Evolutionary conservation across 768 basidiomycete species (phyloP).

Genomic region (Lactarius tabidus): DNA sequence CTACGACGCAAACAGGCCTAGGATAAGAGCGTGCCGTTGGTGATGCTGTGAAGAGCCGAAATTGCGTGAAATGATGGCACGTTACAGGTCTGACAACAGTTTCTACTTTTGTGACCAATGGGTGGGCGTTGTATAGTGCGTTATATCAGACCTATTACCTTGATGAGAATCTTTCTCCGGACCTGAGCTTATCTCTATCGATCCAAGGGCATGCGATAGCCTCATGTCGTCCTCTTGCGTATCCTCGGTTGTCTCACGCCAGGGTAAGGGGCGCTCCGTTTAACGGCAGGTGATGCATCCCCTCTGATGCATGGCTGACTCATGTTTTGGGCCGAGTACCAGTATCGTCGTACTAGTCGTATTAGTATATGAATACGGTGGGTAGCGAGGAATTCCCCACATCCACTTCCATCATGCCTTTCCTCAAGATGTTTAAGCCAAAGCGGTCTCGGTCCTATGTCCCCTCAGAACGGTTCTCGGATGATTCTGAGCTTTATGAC

Average conservation of each 20-base stretch:
- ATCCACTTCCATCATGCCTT: constrained; percentile 22
- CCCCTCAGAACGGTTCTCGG: constrained; percentile 1
- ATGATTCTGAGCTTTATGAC: constrained; percentile 11
- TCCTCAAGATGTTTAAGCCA: constrained; percentile 23
- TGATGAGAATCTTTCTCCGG: constrained; percentile 14
- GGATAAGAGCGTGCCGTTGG: constrained; percentile 8
- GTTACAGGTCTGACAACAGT: background rate
- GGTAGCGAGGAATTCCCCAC: constrained; percentile 12
- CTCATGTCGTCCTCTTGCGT: constrained; percentile 16
- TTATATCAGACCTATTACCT: constrained; percentile 16
- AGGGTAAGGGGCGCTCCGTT: constrained; percentile 20
- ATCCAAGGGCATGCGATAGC: constrained; percentile 20
- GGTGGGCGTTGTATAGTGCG: constrained; percentile 13
- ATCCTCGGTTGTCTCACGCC: constrained; percentile 8
- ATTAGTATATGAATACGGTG: constrained; percentile 17
- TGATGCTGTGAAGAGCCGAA: constrained; percentile 16
- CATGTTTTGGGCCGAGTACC: constrained; percentile 17
- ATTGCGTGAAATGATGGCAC: constrained; percentile 4
- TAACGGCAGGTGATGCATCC: constrained; percentile 22
- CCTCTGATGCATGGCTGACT: constrained; percentile 16
- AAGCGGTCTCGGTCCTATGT: constrained; percentile 8
- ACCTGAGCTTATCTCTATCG: constrained; percentile 17
- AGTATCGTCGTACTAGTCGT: constrained; percentile 4
- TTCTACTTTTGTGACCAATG: constrained; percentile 9
- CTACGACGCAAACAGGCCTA: constrained; percentile 17